phyloP scores from a whole-genome alignment of 1,284 basidiomycete genomes.

The Heterobasidion occidentale region DNA sequence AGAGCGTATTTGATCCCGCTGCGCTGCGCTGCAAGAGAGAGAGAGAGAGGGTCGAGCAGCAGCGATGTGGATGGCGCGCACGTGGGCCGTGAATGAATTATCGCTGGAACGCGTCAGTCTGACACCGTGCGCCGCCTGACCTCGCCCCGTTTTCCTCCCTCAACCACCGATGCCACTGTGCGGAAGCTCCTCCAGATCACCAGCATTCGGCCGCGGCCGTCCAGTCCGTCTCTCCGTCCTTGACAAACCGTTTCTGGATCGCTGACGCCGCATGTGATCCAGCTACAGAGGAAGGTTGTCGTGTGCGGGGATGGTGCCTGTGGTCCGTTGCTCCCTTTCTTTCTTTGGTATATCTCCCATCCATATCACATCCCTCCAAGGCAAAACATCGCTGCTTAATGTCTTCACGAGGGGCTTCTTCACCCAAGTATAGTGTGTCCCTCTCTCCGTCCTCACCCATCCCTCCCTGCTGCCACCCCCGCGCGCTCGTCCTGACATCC shows the following conservation, averaged over 20 bases:
- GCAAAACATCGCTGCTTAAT: slow-evolving; percentile 77
- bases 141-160: no score
- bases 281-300: slow-evolving; percentile 67
- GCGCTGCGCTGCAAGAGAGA: no score
- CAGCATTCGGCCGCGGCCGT: slow-evolving; percentile 11
- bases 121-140: no score
- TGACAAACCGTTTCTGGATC: not conserved
- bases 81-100: no score
- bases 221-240: slow-evolving; percentile 4
- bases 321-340: slow-evolving; percentile 38
- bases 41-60: no score
- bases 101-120: no score
- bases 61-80: no score
- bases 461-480: not conserved
- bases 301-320: slow-evolving; percentile 92
- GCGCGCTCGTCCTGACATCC: not conserved
- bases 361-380: slow-evolving; percentile 21
- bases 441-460: not conserved
- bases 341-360: slow-evolving; percentile 2
- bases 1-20: no score
- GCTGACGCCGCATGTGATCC: not conserved
- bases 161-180: slow-evolving; percentile 8
- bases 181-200: slow-evolving; percentile 9
- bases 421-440: slow-evolving; percentile 76
- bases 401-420: slow-evolving; percentile 85